phyloP scores from a whole-genome alignment of 176 grass and related monocot genomes.

The Hordeum vulgare region MorexV3_pseudomolecules_assembly NC_058524.1:481021384-481021883 shows the following conservation, averaged over 20 bases:
- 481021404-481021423: background rate
- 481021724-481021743: background rate
- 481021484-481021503: background rate
- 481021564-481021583: background rate
- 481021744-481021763: background rate
- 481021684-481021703: background rate
- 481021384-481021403: background rate
- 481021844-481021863: constrained; percentile 13
- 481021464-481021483: no score
- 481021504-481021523: background rate
- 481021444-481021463: no score
- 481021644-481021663: background rate
- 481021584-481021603: background rate
- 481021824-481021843: background rate
- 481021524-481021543: background rate
- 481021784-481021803: background rate
- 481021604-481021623: background rate
- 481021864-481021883: constrained; percentile 80
- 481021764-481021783: background rate
- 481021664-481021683: constrained; percentile 7
- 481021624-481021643: background rate
- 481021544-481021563: background rate
- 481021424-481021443: background rate
- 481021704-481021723: constrained; percentile 3
- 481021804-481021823: background rate